Conservation (phyloP, 169 alveolate species). For the Miamiensis avidus region DNA sequence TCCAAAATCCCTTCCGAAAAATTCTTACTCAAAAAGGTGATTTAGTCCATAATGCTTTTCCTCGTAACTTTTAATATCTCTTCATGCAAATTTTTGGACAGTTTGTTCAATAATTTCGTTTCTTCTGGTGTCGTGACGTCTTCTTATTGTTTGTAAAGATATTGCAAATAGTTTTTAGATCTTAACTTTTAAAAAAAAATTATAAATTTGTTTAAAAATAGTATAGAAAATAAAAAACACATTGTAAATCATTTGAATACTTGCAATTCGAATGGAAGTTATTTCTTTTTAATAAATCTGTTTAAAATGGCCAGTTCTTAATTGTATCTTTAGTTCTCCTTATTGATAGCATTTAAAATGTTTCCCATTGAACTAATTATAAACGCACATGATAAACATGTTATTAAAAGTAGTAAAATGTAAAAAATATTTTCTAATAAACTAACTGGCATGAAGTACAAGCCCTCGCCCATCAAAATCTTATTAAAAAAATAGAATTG, state of each 20-base stretch:
- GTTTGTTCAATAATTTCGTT: neutral
- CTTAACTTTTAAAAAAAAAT: neutral
- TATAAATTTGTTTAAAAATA: no score
- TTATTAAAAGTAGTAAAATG: no score
- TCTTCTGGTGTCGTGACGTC: neutral
- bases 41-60: neutral
- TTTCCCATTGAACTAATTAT: neutral
- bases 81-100: neutral
- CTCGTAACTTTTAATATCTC: neutral
- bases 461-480: neutral
- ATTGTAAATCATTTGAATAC: neutral
- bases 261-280: neutral
- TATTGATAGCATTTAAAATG: neutral
- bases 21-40: no score
- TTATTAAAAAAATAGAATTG: no score
- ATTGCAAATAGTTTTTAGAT: neutral
- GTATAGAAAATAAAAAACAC: no score
- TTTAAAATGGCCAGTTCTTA: neutral
- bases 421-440: neutral
- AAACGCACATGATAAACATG: neutral
- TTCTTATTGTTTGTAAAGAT: neutral
- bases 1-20: neutral
- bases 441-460: neutral
- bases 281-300: neutral
- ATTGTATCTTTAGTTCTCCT: no score